Conservation (phyloP, 306 rosid species). For the Potentilla sterilis region DNA sequence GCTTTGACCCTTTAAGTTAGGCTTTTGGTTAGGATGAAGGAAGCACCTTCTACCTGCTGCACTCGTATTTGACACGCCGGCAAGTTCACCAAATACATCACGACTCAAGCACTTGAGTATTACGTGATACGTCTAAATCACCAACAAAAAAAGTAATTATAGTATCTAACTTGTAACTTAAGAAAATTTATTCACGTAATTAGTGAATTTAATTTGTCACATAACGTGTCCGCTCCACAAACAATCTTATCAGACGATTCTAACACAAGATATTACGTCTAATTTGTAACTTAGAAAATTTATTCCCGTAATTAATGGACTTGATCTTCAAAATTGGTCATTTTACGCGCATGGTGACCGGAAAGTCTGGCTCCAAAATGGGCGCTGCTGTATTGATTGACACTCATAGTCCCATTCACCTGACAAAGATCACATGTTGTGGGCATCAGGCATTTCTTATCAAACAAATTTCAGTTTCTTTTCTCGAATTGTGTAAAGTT, state of each 20-base stretch:
- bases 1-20: neutral
- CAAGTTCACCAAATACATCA: neutral
- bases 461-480: neutral
- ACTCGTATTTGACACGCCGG: conserved; percentile 1
- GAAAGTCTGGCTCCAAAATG: neutral
- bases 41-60: neutral
- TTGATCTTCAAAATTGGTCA: neutral
- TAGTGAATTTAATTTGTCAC: too few species aligned
- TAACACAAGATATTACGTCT: too few species aligned
- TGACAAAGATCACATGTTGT: neutral
- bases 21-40: neutral
- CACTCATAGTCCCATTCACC: neutral
- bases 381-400: neutral
- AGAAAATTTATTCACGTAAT: too few species aligned
- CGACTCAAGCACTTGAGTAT: too few species aligned
- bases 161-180: too few species aligned
- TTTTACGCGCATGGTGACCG: neutral
- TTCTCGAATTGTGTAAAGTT: neutral
- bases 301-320: too few species aligned
- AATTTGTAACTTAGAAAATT: too few species aligned
- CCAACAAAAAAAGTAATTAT: too few species aligned
- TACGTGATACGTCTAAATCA: too few species aligned
- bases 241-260: too few species aligned
- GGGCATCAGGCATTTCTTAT: neutral
- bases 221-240: too few species aligned